Conservation (phyloP, 441 rosid species). For the Sinapis alba region DNA sequence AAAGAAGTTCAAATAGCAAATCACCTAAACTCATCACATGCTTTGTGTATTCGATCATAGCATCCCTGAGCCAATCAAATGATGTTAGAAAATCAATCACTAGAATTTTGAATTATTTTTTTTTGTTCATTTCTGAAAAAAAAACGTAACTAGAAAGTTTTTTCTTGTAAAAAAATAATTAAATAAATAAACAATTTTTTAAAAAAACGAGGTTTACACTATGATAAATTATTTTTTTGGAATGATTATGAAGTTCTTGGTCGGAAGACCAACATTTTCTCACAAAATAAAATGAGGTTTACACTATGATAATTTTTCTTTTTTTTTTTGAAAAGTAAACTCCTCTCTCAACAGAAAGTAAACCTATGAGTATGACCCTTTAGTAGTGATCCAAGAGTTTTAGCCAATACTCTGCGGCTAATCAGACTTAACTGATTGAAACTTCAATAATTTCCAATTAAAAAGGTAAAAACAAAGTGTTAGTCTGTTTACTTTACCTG, state of each 20-base stretch:
- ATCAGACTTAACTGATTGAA: neutral
- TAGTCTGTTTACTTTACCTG: neutral
- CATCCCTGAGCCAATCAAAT: slow-evolving; percentile 18
- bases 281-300: neutral
- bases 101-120: neutral
- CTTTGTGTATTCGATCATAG: slow-evolving; percentile 14
- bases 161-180: too few relatives aligned
- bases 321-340: neutral
- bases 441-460: neutral
- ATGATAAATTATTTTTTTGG: too few relatives aligned
- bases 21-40: slow-evolving; percentile 24
- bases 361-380: neutral
- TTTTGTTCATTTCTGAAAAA: neutral
- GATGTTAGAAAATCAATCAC: neutral
- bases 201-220: too few relatives aligned
- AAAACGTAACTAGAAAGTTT: neutral
- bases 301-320: neutral
- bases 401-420: neutral
- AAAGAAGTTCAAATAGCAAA: slow-evolving; percentile 34
- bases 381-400: neutral
- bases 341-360: neutral
- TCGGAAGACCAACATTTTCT: neutral
- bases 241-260: neutral
- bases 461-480: neutral
- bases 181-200: too few relatives aligned